phyloP scores from a whole-genome alignment of 164 flowering plant species.

The Cinnamomum chago region DNA sequence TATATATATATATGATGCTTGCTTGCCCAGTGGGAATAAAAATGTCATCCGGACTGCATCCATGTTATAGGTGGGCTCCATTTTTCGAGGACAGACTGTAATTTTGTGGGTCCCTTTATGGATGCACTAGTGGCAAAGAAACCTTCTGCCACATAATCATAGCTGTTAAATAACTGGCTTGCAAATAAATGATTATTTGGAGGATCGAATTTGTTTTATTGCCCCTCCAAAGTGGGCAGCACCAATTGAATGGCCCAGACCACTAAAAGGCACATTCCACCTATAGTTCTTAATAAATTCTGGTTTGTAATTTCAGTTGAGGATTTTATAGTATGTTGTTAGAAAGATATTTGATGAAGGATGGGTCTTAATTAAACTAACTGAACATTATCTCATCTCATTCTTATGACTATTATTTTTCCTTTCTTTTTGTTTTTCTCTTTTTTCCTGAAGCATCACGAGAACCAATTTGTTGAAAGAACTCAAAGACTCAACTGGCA shows the following conservation, averaged over 20 bases:
- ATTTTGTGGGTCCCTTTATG: neutral
- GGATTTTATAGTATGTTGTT: neutral
- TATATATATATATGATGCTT: neutral
- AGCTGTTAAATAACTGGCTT: neutral
- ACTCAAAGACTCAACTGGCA: slow-evolving; percentile 8
- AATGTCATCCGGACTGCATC: neutral
- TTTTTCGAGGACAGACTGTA: neutral
- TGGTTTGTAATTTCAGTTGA: neutral
- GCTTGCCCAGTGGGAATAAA: neutral
- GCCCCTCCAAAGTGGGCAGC: neutral
- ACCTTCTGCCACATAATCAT: neutral
- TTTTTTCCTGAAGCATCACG: slow-evolving; percentile 19
- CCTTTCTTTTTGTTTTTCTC: neutral
- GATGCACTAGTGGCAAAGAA: neutral
- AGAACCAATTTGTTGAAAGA: slow-evolving; percentile 15
- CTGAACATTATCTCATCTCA: neutral
- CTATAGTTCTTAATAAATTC: too few relatives aligned
- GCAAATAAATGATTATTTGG: neutral
- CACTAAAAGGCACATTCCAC: neutral
- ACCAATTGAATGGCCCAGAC: neutral
- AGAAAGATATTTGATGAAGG: neutral
- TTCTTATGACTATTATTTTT: neutral
- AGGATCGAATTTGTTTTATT: neutral
- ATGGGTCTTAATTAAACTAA: neutral
- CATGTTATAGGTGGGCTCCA: neutral